Evolutionary conservation across 2,329 filamentous ascomycete species (phyloP), one percentile per base, ranked within the genome.

Genomic region (Xenoacremonium recifei): DNA sequence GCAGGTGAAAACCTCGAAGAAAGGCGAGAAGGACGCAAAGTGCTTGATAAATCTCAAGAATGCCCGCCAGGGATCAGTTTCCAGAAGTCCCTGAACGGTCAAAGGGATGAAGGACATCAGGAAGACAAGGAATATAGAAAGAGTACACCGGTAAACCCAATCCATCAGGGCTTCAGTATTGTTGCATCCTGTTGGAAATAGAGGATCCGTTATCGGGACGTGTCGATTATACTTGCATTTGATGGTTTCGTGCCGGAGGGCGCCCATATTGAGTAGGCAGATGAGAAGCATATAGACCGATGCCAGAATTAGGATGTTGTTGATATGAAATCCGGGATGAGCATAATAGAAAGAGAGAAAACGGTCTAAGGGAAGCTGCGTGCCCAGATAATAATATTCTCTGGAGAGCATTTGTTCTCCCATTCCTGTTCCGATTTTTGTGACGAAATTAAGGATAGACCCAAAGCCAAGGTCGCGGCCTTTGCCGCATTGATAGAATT

Each of bases 351-450:
- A 99, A 0, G 93, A 99, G 62, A 99, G 68, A 84, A 99, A 99
- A 38, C 93, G 89, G 68, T 99, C 93, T 39, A 99, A 77, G 48
- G 93, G 93, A 41, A 99, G 81, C 65, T 99, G 93, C 7, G 93
- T 99, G 54, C 93, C 93, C 46, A 99, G 83, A 67, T 99, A 99
- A 70, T 99, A 99, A 77, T 99, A 99, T 71, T 99, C 93, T 58
- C 93, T 86, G 54, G 93, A 97, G 57, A 99, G 76, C 87, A 99
- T 93, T 66, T 99, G 93, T 68, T 99, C 93, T 63, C 93, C 93
- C 93, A 99, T 99, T 82, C 93, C 93, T 64, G 93, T 99, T 68
- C 93, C 93, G 64, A 99, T 99, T 80, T 99, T 99, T 62, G 93
- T 99, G 5, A 93, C 97, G 79, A 99, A 99, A 80, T 99, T 99